Percentiles rank a stretch among this genome's conserved stretches.
Evolutionary conservation across 768 basidiomycete species (phyloP).

Genomic region (Austroboletus eburneus): DNA sequence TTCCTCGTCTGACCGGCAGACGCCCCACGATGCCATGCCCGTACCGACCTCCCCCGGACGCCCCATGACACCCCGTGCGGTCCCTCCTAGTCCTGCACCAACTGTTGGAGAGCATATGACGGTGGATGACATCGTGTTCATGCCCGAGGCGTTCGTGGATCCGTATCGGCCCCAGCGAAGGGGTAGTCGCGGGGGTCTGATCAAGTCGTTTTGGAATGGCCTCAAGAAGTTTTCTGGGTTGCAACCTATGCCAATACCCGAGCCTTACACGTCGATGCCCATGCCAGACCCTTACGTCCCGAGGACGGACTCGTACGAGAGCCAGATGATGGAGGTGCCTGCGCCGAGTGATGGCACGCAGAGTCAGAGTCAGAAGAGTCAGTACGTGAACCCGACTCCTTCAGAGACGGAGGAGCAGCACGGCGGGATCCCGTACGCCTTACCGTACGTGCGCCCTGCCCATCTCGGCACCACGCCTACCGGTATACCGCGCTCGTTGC

Average conservation of each 20-base stretch:
- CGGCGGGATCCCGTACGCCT: constrained; percentile 12
- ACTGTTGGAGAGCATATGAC: constrained; percentile 31
- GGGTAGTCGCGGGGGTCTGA: constrained; percentile 12
- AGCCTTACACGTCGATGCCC: not conserved
- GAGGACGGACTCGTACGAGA: not conserved
- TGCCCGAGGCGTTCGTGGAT: constrained; percentile 6
- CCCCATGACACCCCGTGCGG: constrained; percentile 9
- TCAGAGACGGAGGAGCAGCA: constrained; percentile 20
- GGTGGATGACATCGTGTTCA: constrained; percentile 15
- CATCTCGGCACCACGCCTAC: not conserved
- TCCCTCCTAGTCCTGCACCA: constrained; percentile 19
- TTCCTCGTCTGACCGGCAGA: constrained; percentile 14
- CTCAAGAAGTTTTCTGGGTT: constrained; percentile 29
- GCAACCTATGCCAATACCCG: not conserved
- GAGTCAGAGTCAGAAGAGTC: too few species aligned
- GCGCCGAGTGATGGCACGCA: constrained; percentile 5
- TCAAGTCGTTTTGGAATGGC: constrained; percentile 31
- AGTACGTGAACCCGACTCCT: constrained; percentile 15
- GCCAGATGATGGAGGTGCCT: constrained; percentile 6
- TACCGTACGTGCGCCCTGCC: constrained; percentile 10
- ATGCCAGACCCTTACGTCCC: constrained; percentile 4
- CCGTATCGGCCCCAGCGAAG: constrained; percentile 8
- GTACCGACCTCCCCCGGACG: constrained; percentile 2
- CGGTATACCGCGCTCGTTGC: constrained; percentile 1
- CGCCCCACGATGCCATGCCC: constrained; percentile 5